Evolutionary conservation across 1,139 yeast species (phyloP), one percentile per base, ranked within the genome.

Genomic region (Taiozyma onychis): DNA sequence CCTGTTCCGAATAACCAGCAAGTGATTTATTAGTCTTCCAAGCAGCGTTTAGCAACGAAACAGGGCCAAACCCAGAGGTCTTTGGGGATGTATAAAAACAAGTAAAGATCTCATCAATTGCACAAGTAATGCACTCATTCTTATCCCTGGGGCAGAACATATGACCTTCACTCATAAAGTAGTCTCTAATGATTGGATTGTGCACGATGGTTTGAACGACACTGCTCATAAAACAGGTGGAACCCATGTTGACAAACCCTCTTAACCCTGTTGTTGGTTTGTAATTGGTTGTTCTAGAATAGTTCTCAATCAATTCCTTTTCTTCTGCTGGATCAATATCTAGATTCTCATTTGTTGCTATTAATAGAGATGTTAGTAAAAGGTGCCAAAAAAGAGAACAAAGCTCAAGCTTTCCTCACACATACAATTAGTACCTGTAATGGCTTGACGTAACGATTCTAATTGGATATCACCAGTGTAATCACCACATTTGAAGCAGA

Each of bases 1-100:
- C 99, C 68, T 93, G 99, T 68, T 93, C 97, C 46, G 93, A 87
- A 57, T 90, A 90, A 1, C 99, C 99, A 0, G 97, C 96, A 52
- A 93, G 77, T 27, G 90, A 80, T 58, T 85, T 79, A 61, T 88
- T 87, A 51, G 85, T 83, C 60, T 80, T 82, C 96, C 96, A 89
- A 1, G 96, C 85, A 13, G 96, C 86, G 42, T 80, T 77, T 49
- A 91, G 72, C 45, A 91, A 69, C 48, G 83, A 77, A 1, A 89
- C 81, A 56, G 88, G 83, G 0, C 96, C 96, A 66, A 73, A 86
- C 0, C 95, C 95, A 24, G 80, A 77, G 21, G 77, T 57, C 37
- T 59, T 57, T 26, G 58, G 57, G 14, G 64, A 57, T 0, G 74
- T 70, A 57, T 65, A 72, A 42, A 67, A 65, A 45, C 76, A 83